Evolutionary conservation across 768 basidiomycete species (phyloP).

Genomic region (Leccinum fibrillosum): DNA sequence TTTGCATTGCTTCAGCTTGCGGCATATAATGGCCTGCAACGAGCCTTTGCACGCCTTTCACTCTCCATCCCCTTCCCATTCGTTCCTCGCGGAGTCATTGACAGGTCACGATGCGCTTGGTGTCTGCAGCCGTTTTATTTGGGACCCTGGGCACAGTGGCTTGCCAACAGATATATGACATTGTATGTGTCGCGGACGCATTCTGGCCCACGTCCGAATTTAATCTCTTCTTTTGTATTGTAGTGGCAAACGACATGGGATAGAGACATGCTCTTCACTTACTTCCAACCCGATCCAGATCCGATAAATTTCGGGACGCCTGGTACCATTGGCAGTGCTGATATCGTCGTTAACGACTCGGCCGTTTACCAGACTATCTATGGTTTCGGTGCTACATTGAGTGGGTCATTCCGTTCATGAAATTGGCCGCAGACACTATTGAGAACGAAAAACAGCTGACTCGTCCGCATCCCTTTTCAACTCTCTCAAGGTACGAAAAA

Average conservation of each 20-base stretch:
- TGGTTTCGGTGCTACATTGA: conserved; percentile 66
- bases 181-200: conserved; percentile 33
- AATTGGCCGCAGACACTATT: neutral
- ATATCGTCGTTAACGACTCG: conserved; percentile 59
- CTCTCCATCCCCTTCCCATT: neutral
- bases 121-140: conserved; percentile 12
- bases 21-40: conserved; percentile 16
- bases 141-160: conserved; percentile 23
- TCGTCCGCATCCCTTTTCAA: conserved; percentile 61
- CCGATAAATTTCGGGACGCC: conserved; percentile 38
- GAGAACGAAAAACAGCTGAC: conserved; percentile 47
- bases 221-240: neutral
- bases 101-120: conserved; percentile 16
- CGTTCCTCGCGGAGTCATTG: neutral
- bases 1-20: neutral
- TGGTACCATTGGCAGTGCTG: conserved; percentile 52
- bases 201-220: neutral
- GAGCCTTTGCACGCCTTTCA: conserved; percentile 1
- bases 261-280: conserved; percentile 28
- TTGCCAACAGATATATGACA: conserved; percentile 54
- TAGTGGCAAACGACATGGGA: conserved; percentile 57
- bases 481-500: conserved; percentile 55
- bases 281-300: conserved; percentile 27
- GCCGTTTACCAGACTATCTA: conserved; percentile 57
- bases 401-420: conserved; percentile 33